A percentile compares a stretch with the other conserved stretches of the same genome.
phyloP scores from a whole-genome alignment of 768 basidiomycete genomes.

The Guyanaporus albipodus region DNA sequence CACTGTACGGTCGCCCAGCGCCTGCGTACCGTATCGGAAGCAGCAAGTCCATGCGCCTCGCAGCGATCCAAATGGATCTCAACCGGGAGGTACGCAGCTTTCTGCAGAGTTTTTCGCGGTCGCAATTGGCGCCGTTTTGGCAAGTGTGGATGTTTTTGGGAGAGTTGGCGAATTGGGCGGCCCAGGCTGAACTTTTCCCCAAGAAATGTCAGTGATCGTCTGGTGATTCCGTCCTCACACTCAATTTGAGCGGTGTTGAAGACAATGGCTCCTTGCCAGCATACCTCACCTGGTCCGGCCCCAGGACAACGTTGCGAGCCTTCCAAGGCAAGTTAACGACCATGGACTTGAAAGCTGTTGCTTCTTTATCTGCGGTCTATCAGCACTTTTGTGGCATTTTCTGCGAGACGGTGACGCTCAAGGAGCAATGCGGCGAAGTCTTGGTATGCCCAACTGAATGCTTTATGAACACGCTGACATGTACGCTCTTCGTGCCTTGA shows the following conservation, averaged over 20 bases:
- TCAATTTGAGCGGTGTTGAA: not conserved
- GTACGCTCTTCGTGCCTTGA: constrained; percentile 1
- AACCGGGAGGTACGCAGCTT: constrained; percentile 3
- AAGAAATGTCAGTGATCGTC: constrained; percentile 5
- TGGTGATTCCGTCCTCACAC: not conserved
- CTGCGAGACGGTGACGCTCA: not conserved
- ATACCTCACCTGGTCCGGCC: constrained; percentile 16
- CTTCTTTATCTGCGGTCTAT: constrained; percentile 1
- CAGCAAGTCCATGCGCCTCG: constrained; percentile 8
- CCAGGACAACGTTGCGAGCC: constrained; percentile 4
- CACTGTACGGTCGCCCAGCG: constrained; percentile 12
- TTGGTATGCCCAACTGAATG: not conserved
- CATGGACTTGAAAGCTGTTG: constrained; percentile 9
- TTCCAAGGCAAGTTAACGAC: constrained; percentile 8
- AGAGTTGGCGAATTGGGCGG: constrained; percentile 10
- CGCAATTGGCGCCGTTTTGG: not conserved
- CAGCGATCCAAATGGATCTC: constrained; percentile 1
- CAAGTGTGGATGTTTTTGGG: constrained; percentile 9
- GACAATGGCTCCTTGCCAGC: not conserved
- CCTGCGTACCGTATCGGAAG: constrained; percentile 7
- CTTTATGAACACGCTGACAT: not conserved
- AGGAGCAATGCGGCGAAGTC: not conserved
- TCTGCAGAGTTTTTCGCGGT: constrained; percentile 3
- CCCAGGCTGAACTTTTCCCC: constrained; percentile 5
- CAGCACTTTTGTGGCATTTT: constrained; percentile 8